Conservation (phyloP, 179 eudicot genomes). For the Sideroxylon spinosum region DNA sequence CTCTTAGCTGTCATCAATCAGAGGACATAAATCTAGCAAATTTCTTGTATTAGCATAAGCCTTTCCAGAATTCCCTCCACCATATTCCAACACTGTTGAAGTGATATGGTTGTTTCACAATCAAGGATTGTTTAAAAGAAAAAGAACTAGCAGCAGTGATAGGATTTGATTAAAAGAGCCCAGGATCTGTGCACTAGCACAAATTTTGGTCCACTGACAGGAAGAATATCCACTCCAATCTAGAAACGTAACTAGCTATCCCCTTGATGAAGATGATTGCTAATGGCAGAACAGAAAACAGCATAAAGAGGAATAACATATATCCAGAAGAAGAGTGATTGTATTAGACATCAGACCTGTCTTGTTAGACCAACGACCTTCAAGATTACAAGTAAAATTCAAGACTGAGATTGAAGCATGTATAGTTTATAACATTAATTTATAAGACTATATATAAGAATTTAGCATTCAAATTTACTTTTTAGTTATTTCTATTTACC, state of each 20-base stretch:
- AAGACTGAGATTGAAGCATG: background rate
- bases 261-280: background rate
- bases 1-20: background rate
- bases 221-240: background rate
- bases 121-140: too few relatives aligned
- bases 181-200: too few relatives aligned
- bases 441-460: background rate
- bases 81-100: too few relatives aligned
- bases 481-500: too few relatives aligned
- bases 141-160: too few relatives aligned
- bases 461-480: background rate
- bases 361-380: background rate
- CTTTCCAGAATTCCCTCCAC: too few relatives aligned
- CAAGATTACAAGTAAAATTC: background rate
- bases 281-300: background rate
- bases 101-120: too few relatives aligned
- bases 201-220: too few relatives aligned
- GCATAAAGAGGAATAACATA: background rate
- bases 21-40: too few relatives aligned
- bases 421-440: background rate
- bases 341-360: background rate
- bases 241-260: background rate
- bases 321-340: background rate
- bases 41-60: too few relatives aligned
- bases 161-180: too few relatives aligned